phyloP scores from a whole-genome alignment of 129 eudicot genomes.

The Saposhnikovia divaricata region DNA sequence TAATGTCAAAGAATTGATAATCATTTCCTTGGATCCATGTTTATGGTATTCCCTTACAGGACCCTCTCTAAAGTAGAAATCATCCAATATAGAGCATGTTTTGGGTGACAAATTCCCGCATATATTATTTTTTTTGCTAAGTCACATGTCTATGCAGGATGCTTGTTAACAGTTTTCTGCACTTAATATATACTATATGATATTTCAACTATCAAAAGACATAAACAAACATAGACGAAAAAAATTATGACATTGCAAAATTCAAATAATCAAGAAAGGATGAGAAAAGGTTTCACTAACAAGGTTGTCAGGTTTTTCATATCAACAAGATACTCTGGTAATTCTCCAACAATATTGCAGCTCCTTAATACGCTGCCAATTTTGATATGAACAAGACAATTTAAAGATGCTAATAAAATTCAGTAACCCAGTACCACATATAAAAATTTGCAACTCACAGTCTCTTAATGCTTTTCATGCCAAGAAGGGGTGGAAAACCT shows the following conservation, averaged over 20 bases:
- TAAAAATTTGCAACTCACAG: conserved; percentile 36
- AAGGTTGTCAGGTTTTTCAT: conserved; percentile 30
- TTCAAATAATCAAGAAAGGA: neutral
- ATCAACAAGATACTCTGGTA: conserved; percentile 44
- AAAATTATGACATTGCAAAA: neutral
- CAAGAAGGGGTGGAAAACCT: conserved; percentile 29
- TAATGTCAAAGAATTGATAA: neutral
- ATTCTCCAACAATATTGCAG: conserved; percentile 55
- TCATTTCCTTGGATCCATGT: neutral
- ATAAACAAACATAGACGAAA: neutral
- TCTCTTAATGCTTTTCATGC: conserved; percentile 24
- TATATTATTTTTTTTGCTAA: neutral
- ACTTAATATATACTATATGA: neutral
- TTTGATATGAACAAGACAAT: conserved; percentile 6
- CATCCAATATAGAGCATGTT: neutral
- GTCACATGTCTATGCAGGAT: neutral
- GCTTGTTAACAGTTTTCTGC: neutral
- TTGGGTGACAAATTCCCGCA: neutral
- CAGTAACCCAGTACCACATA: neutral
- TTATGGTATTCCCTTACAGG: neutral
- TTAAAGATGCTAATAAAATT: neutral
- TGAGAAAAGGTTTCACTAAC: conserved; percentile 40
- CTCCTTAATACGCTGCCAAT: conserved; percentile 63
- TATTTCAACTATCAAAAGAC: neutral
- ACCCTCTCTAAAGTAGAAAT: neutral